These are phyloP conservation scores for Diplocarpon rosae DNA, from an alignment of 2,329 filamentous ascomycete genomes.

Conservation along the genomic window DNA sequence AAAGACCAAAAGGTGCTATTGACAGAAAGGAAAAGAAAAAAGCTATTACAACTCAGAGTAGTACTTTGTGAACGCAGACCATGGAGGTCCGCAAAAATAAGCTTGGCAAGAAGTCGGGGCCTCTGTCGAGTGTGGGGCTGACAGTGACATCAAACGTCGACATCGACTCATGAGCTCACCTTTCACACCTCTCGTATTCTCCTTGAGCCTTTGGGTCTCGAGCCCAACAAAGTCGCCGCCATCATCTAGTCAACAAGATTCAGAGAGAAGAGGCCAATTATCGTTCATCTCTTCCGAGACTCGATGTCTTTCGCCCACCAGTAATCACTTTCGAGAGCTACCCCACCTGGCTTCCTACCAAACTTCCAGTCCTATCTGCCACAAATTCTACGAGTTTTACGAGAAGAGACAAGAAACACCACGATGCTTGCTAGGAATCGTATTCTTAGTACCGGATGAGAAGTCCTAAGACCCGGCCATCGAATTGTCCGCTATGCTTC, in stretches of 20 bases:
- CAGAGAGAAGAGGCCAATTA: background rate
- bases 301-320: background rate
- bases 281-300: background rate
- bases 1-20: too few species aligned
- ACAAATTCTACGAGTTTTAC: too few species aligned
- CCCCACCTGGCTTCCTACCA: background rate
- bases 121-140: too few species aligned
- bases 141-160: too few species aligned
- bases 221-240: background rate
- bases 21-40: background rate
- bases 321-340: background rate
- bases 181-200: too few species aligned
- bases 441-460: conserved; percentile 13
- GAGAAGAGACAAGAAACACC: background rate
- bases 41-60: too few species aligned
- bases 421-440: conserved; percentile 6
- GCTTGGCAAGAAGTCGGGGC: too few species aligned
- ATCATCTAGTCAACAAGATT: background rate
- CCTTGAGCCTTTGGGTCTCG: too few species aligned
- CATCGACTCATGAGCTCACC: too few species aligned
- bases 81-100: too few species aligned
- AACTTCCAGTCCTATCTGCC: background rate
- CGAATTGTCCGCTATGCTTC: conserved; percentile 34
- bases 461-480: conserved; percentile 7
- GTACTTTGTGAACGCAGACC: too few species aligned